Percentiles rank a stretch among this genome's conserved stretches.
Evolutionary conservation across 768 basidiomycete species (phyloP).

Genomic region (Hygrocybe coccinea): DNA sequence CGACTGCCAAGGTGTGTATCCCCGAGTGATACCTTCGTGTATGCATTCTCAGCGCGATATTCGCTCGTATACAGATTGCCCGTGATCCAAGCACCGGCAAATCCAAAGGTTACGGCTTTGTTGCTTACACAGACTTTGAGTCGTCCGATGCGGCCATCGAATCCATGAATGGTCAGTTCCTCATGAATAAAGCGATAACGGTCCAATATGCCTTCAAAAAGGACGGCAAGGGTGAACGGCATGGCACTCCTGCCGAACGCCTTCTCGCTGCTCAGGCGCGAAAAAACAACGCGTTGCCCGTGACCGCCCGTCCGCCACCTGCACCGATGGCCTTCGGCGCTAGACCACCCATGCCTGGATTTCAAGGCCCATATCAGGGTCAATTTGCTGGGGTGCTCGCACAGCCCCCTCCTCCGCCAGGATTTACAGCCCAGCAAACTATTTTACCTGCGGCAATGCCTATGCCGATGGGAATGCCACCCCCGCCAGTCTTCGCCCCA

Average conservation of each 20-base stretch:
- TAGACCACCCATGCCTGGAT: conserved; percentile 63
- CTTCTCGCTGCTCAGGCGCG: conserved; percentile 92
- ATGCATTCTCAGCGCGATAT: background rate
- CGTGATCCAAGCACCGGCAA: conserved; percentile 78
- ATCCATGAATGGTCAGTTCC: conserved; percentile 94
- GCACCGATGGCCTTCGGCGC: conserved; percentile 69
- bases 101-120: conserved; percentile 97
- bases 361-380: conserved; percentile 78
- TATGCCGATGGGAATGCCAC: conserved; percentile 24
- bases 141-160: conserved; percentile 94
- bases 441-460: conserved; percentile 47
- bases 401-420: conserved; percentile 74
- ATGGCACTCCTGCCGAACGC: conserved; percentile 95
- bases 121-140: conserved; percentile 96
- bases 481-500: conserved; percentile 19
- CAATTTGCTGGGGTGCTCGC: conserved; percentile 90
- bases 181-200: conserved; percentile 97
- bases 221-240: conserved; percentile 96
- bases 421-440: conserved; percentile 70
- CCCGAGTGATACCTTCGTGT: too few species aligned
- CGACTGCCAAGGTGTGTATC: conserved; percentile 74
- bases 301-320: conserved; percentile 68
- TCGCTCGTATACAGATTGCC: conserved; percentile 60
- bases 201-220: conserved; percentile 99
- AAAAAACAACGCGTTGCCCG: conserved; percentile 88